phyloP scores from a whole-genome alignment of 305 asterid species.

The Fraxinus xanthoxyloides region DNA sequence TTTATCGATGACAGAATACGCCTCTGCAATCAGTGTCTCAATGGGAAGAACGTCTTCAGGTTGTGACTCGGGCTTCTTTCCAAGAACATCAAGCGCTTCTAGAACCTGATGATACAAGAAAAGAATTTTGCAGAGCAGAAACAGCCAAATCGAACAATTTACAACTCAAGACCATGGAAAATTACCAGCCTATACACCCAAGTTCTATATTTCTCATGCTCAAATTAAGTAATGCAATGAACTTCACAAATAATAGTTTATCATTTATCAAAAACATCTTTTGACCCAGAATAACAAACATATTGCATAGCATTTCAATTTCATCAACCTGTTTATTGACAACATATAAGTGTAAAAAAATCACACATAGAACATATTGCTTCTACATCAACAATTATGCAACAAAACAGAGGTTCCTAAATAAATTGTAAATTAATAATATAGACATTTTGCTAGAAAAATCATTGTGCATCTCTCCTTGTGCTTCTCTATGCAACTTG shows the following conservation, averaged over 20 bases:
- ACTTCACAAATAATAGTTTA: not conserved
- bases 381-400: too few relatives aligned
- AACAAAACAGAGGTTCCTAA: too few relatives aligned
- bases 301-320: not conserved
- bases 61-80: slow-evolving; percentile 71
- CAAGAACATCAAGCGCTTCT: slow-evolving; percentile 64
- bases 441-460: not conserved
- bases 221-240: not conserved
- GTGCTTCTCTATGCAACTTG: not conserved
- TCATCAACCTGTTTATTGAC: not conserved
- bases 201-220: not conserved
- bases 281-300: not conserved
- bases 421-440: not conserved
- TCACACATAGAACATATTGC: not conserved
- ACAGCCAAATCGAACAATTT: not conserved
- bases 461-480: not conserved
- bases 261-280: not conserved
- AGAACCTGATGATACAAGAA: slow-evolving; percentile 49
- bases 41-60: slow-evolving; percentile 65
- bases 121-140: not conserved
- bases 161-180: not conserved
- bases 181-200: not conserved
- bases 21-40: slow-evolving; percentile 86
- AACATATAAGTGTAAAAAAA: not conserved
- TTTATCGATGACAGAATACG: slow-evolving; percentile 84